Conservation (phyloP, 2,329 filamentous ascomycete genomes). For the Ophiostoma sp. region DNA sequence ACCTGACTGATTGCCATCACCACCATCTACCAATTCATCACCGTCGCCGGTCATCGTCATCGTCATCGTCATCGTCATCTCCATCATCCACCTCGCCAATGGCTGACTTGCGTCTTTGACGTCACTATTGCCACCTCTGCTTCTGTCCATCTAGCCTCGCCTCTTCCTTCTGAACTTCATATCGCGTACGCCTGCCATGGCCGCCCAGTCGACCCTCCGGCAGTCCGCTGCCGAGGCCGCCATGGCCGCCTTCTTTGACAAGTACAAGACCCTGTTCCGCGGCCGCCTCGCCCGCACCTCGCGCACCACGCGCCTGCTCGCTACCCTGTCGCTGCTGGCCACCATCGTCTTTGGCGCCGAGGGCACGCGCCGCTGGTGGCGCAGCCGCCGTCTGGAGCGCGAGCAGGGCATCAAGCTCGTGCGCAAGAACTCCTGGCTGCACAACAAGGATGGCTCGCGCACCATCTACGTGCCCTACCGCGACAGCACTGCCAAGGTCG, state of each 20-base stretch:
- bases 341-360: conserved; percentile 75
- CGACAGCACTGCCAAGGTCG: conserved; percentile 80
- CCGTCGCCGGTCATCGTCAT: neutral
- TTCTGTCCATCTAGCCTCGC: neutral
- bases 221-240: conserved; percentile 60
- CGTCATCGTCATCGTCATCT: neutral
- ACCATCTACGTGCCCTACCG: conserved; percentile 95
- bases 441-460: conserved; percentile 89
- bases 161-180: too few species aligned
- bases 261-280: conserved; percentile 51
- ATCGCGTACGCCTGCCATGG: conserved; percentile 53
- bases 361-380: conserved; percentile 74
- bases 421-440: conserved; percentile 84
- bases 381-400: conserved; percentile 65
- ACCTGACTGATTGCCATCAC: too few species aligned
- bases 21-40: neutral
- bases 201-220: conserved; percentile 78
- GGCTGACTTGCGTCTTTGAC: conserved; percentile 10
- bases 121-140: neutral
- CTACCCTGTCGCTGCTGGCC: conserved; percentile 67
- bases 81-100: neutral
- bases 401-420: conserved; percentile 78
- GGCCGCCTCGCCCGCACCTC: conserved; percentile 59
- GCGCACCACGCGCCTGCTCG: conserved; percentile 65
- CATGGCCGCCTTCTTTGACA: conserved; percentile 58